Base-by-base conservation (phyloP, 148 eudicot genomes). In the Suaeda aralocaspica region DNA sequence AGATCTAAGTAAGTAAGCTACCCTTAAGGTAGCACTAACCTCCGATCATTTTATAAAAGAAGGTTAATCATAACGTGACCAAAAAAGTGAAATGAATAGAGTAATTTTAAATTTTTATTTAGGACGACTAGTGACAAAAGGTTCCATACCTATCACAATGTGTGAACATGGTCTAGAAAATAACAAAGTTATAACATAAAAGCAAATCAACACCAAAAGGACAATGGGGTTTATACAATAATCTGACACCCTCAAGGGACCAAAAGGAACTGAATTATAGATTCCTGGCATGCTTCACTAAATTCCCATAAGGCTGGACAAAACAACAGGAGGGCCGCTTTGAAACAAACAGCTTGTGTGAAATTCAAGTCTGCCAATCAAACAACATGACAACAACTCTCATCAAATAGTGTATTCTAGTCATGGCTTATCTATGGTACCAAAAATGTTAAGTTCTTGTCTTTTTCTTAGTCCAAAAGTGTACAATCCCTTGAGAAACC, bases 241-340 rank as follows among this genome's bases (percentile, higher is more conserved):
- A 26, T 45, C 59, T 72, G 68, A 61, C 46, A 26, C 30, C 50
- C 48, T 30, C 28, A 62, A 63, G 41, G 52, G 68, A 63, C 42
- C 29, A 48, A 11, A 28, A 61, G 6, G 18, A 22, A 48, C 34
- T 61, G 34, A 62, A 19, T 51, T 48, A 71, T 45, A 1, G 14
- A 9, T 45, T 46, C 19, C 25, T 19, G 41, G 61, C 51, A 46
- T 69, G 75, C 75, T 72, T 49, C 68, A 72, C 61, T 6, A 63
- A 24, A 72, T 72, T 62, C 74, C 30, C 30, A 60, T 33, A 28
- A 50, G 74, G 62, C 34, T 71, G 45, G 59, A 50, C 59, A 71
- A 71, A 59, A 31, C 36, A 19, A 11, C 12, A 48, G 16, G 18
- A 62, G 52, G 5, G 49, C 29, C 14, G 21, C 46, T 33, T 60